These are phyloP conservation scores for Geranomyces variabilis DNA, from an alignment of 192 early-diverging fungal species.

Conservation along the genomic window DNA sequence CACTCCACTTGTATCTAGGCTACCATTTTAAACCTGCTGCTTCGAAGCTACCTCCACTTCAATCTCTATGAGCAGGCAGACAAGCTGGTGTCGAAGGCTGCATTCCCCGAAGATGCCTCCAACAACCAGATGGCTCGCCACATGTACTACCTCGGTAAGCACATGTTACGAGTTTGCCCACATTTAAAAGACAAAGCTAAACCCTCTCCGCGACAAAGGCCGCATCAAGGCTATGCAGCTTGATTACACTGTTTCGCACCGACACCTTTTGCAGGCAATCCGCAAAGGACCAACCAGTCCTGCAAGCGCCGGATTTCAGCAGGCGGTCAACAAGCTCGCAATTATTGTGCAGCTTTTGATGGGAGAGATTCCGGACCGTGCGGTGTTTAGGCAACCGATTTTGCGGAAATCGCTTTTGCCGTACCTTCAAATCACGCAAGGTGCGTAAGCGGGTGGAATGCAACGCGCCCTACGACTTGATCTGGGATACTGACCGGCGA, in stretches of 20 bases:
- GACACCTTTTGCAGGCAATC: slow-evolving; percentile 87
- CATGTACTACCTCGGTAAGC: slow-evolving; percentile 89
- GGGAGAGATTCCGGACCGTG: slow-evolving; percentile 97
- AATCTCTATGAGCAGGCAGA: slow-evolving; percentile 98
- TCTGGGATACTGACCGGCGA: background rate
- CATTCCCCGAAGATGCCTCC: slow-evolving; percentile 85
- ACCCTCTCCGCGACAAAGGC: slow-evolving; percentile 29
- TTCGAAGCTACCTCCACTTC: slow-evolving; percentile 91
- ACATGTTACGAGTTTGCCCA: no score
- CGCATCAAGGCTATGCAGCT: slow-evolving; percentile 98
- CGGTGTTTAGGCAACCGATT: slow-evolving; percentile 85
- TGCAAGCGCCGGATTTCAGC: slow-evolving; percentile 91
- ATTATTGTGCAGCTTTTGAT: slow-evolving; percentile 98
- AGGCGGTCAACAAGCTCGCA: slow-evolving; percentile 89
- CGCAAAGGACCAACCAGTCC: slow-evolving; percentile 89
- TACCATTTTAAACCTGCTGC: slow-evolving; percentile 85
- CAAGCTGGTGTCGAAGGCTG: slow-evolving; percentile 88
- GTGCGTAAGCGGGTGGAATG: slow-evolving; percentile 50
- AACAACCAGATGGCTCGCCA: slow-evolving; percentile 95
- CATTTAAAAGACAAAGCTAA: no score
- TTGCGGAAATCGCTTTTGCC: slow-evolving; percentile 84
- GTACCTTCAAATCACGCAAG: slow-evolving; percentile 92
- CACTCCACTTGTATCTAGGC: slow-evolving; percentile 52
- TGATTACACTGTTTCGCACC: slow-evolving; percentile 92
- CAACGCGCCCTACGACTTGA: no score